A percentile compares a stretch with the other conserved stretches of the same genome.
Evolutionary conservation across 2,329 filamentous ascomycete genomes (phyloP).

Genomic region (Penicillium sp.): DNA sequence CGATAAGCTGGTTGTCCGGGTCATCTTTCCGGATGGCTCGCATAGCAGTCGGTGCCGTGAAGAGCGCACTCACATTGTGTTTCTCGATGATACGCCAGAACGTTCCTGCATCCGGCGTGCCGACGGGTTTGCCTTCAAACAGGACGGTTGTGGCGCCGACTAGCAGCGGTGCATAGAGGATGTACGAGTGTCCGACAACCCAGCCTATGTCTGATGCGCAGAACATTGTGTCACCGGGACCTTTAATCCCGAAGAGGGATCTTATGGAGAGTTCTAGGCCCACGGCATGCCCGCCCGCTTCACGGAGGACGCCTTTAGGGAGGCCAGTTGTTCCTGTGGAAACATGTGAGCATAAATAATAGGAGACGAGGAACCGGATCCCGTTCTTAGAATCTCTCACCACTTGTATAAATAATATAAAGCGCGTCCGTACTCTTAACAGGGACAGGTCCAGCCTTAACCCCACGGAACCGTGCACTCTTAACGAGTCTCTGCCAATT

Average conservation of each 20-base stretch:
- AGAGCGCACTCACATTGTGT: constrained; percentile 78
- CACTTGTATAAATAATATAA: constrained; percentile 89
- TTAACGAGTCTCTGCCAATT: constrained; percentile 76
- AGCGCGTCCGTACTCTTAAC: constrained; percentile 73
- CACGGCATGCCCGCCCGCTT: constrained; percentile 83
- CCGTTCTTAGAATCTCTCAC: constrained; percentile 25
- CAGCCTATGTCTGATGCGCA: constrained; percentile 86
- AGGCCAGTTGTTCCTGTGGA: constrained; percentile 67
- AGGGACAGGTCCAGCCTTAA: constrained; percentile 72
- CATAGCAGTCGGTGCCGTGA: constrained; percentile 83
- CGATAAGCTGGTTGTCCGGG: constrained; percentile 66
- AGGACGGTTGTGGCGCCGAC: constrained; percentile 81
- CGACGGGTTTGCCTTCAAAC: constrained; percentile 91
- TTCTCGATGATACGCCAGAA: constrained; percentile 87
- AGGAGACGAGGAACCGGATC: no score
- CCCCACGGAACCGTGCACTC: constrained; percentile 63
- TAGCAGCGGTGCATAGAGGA: constrained; percentile 82
- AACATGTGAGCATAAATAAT: neutral
- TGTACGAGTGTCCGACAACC: constrained; percentile 85
- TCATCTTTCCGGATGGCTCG: constrained; percentile 85
- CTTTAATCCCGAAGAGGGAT: constrained; percentile 77
- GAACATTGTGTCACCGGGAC: constrained; percentile 78
- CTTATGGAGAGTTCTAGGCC: constrained; percentile 77
- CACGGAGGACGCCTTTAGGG: constrained; percentile 78
- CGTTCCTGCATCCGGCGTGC: constrained; percentile 79